Percentiles rank a stretch among this genome's conserved stretches.
phyloP scores from a whole-genome alignment of 2,329 filamentous ascomycete species.

The Calonectria hawksworthii region DNA sequence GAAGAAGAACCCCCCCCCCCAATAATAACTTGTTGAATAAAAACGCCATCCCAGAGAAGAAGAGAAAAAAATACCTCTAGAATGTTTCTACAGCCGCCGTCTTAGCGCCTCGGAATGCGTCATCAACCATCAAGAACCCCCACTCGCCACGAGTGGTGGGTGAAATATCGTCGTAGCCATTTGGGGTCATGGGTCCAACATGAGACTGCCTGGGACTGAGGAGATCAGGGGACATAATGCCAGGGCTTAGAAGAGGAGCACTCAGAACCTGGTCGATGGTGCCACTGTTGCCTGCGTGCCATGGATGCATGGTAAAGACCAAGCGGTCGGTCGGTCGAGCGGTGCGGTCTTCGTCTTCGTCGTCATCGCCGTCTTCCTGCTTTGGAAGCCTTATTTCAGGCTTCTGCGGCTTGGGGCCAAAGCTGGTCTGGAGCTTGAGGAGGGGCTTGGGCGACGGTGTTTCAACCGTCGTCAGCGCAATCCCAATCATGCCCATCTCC shows the following conservation, averaged over 20 bases:
- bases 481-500: slow-evolving; percentile 38
- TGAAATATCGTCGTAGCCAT: slow-evolving; percentile 73
- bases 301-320: slow-evolving; percentile 46
- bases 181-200: slow-evolving; percentile 68
- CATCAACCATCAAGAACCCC: slow-evolving; percentile 70
- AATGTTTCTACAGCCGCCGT: slow-evolving; percentile 62
- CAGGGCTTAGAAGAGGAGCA: slow-evolving; percentile 37
- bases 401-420: slow-evolving; percentile 45
- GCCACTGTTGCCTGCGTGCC: slow-evolving; percentile 39
- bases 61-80: slow-evolving; percentile 24
- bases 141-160: slow-evolving; percentile 74
- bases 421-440: slow-evolving; percentile 62
- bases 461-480: slow-evolving; percentile 44
- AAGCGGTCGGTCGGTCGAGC: slow-evolving; percentile 52
- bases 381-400: slow-evolving; percentile 16
- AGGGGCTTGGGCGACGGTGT: slow-evolving; percentile 45
- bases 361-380: slow-evolving; percentile 42
- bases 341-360: slow-evolving; percentile 55
- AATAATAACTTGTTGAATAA: neutral
- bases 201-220: slow-evolving; percentile 40
- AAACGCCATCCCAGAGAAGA: slow-evolving; percentile 7
- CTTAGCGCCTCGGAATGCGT: slow-evolving; percentile 57
- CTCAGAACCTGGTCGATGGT: slow-evolving; percentile 63
- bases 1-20: neutral
- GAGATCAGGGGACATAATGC: slow-evolving; percentile 35